Evolutionary conservation across 208 protist species (phyloP).

Genomic region (Trypanosoma theileri): DNA sequence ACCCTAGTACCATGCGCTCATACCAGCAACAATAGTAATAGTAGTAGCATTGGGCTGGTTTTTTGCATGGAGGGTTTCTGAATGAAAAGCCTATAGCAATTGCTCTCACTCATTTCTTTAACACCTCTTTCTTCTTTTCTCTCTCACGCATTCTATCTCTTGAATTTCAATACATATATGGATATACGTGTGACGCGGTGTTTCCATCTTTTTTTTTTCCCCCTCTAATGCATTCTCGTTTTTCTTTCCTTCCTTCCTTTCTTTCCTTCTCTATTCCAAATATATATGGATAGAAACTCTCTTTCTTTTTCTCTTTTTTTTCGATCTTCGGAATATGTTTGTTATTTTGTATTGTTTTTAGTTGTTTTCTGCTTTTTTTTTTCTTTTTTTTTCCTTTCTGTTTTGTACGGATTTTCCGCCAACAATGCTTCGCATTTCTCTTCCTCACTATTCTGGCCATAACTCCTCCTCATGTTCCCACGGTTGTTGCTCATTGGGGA

Average conservation of each 20-base stretch:
- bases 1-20: too few species aligned
- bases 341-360: background rate
- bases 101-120: too few species aligned
- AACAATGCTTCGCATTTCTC: background rate
- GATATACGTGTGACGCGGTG: too few species aligned
- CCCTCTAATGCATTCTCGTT: background rate
- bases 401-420: background rate
- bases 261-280: conserved; percentile 8
- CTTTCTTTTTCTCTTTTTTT: background rate
- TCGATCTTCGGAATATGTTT: background rate
- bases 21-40: too few species aligned
- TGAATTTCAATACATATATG: too few species aligned
- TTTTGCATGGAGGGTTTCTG: too few species aligned
- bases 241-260: background rate
- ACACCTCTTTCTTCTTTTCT: background rate
- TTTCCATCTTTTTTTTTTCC: background rate
- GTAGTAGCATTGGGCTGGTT: too few species aligned
- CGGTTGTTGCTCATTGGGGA: background rate
- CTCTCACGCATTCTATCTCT: background rate
- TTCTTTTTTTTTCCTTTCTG: background rate
- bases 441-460: background rate
- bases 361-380: background rate
- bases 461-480: background rate
- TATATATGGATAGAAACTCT: background rate
- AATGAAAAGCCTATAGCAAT: too few species aligned